A percentile compares a stretch with the other conserved stretches of the same genome.
Conservation (phyloP, 495 filamentous ascomycete genomes). For the Entonaema liquescens region DNA sequence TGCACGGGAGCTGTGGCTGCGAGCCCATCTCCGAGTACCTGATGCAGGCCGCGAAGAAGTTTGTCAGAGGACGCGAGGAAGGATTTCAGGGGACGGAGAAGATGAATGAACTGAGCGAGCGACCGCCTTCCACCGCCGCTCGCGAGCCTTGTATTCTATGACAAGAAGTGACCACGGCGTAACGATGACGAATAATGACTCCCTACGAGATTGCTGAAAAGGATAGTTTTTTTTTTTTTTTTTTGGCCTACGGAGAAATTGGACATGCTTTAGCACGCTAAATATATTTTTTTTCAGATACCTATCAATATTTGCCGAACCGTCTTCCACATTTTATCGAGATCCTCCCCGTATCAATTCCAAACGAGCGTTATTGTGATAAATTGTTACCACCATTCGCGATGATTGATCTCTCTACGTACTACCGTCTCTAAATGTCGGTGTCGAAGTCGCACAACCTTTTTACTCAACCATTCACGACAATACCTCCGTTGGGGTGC, state of each 20-base stretch:
- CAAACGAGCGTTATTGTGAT: not conserved
- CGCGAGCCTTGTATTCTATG: conserved; percentile 9
- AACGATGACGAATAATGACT: conserved; percentile 21
- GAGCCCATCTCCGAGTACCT: conserved; percentile 34
- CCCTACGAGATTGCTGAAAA: conserved; percentile 4
- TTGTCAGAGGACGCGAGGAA: conserved; percentile 15
- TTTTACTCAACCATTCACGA: conserved; percentile 6
- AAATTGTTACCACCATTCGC: not conserved
- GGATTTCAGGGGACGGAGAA: not conserved
- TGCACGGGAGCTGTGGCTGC: conserved; percentile 33
- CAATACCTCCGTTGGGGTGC: conserved; percentile 43
- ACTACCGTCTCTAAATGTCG: not conserved
- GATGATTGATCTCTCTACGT: not conserved
- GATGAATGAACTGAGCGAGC: not conserved
- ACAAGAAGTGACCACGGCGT: not conserved
- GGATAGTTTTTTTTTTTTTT: no score
- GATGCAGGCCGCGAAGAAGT: conserved; percentile 25
- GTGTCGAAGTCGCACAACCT: not conserved
- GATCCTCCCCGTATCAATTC: not conserved
- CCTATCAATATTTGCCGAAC: not conserved
- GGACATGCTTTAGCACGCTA: not conserved
- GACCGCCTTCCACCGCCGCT: not conserved
- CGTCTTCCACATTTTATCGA: conserved; percentile 2
- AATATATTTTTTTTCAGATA: not conserved
- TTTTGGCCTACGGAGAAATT: not conserved